These are phyloP conservation scores for Drechmeria coniospora DNA, from an alignment of 2,329 filamentous ascomycete species.

Conservation along the genomic window DNA sequence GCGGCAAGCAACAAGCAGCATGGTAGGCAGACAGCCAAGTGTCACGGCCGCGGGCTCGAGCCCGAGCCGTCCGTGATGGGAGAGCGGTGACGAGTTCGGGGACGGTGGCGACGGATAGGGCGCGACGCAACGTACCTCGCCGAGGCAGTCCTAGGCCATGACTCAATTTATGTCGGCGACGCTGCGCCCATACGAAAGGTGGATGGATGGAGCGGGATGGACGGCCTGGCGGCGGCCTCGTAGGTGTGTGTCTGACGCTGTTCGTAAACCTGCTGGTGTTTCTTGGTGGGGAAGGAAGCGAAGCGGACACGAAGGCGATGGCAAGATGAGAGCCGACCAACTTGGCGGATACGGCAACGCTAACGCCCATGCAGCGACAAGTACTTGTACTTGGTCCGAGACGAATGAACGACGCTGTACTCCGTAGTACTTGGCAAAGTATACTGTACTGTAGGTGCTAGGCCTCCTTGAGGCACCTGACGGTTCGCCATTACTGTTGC, in stretches of 20 bases:
- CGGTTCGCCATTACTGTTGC: too few species aligned
- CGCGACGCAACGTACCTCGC: constrained; percentile 25
- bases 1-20: too few species aligned
- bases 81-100: background rate
- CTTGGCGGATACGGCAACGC: too few species aligned
- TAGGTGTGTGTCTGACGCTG: background rate
- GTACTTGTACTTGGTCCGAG: too few species aligned
- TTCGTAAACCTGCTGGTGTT: background rate
- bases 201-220: background rate
- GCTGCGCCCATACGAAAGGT: constrained; percentile 25
- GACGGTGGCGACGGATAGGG: constrained; percentile 1
- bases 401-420: too few species aligned
- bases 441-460: too few species aligned
- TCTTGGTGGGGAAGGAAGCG: background rate
- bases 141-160: constrained; percentile 31
- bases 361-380: too few species aligned
- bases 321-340: too few species aligned
- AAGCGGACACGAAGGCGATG: too few species aligned
- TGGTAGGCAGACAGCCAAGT: too few species aligned
- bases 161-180: constrained; percentile 26
- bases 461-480: too few species aligned
- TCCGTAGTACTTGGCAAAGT: too few species aligned
- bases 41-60: background rate
- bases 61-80: background rate
- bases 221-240: background rate